A percentile compares a stretch with the other conserved stretches of the same genome.
Evolutionary conservation across 2,329 filamentous ascomycete genomes (phyloP).

Genomic region (Diplodia intermedia): DNA sequence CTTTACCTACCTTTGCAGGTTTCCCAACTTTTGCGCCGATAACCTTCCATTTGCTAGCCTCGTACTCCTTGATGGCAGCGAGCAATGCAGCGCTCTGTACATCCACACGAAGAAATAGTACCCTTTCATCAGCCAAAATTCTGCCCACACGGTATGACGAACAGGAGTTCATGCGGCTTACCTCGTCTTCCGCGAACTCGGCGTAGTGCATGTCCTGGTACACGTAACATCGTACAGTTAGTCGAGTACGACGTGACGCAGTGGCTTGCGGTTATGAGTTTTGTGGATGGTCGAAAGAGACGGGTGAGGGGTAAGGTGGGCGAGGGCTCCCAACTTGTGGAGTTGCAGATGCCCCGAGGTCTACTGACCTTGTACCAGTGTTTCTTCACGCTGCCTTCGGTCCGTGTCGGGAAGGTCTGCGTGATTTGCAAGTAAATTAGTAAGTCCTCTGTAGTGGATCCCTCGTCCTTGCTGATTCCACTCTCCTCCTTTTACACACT

Average conservation of each 20-base stretch:
- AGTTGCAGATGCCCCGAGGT: neutral
- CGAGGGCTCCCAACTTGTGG: neutral
- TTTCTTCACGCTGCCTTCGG: conserved; percentile 98
- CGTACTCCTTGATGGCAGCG: conserved; percentile 97
- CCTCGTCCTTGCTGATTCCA: neutral
- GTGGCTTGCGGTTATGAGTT: conserved; percentile 22
- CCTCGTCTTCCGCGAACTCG: conserved; percentile 97
- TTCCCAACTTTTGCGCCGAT: conserved; percentile 98
- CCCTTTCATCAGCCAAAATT: conserved; percentile 30
- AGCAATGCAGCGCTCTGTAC: conserved; percentile 73
- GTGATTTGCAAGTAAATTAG: conserved; percentile 14
- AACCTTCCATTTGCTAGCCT: conserved; percentile 97
- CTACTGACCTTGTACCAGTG: conserved; percentile 88
- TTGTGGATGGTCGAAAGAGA: neutral
- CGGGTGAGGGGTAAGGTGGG: neutral
- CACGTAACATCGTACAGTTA: conserved; percentile 28
- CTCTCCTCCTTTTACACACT: neutral
- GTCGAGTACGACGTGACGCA: conserved; percentile 20
- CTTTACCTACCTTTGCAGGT: conserved; percentile 79
- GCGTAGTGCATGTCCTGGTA: conserved; percentile 96
- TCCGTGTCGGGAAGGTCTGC: conserved; percentile 88
- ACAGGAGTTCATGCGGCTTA: conserved; percentile 54
- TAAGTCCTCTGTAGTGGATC: neutral
- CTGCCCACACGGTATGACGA: conserved; percentile 18
- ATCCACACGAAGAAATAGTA: conserved; percentile 34